A percentile compares a stretch with the other conserved stretches of the same genome.
Evolutionary conservation across 1,284 basidiomycete species (phyloP).

Genomic region (Trichosporon faecale): DNA sequence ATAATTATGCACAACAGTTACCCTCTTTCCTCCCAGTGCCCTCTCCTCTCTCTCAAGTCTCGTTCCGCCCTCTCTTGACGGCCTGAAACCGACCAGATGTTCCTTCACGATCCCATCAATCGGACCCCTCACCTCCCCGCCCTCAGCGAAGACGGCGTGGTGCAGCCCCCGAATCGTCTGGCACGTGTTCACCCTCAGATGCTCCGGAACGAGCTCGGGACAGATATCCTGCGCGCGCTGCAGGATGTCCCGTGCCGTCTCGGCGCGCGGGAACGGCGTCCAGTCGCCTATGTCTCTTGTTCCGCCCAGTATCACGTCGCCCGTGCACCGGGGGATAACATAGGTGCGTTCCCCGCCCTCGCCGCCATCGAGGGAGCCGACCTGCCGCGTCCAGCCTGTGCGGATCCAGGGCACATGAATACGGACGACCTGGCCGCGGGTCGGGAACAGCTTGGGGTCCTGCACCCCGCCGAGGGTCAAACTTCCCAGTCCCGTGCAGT

Average conservation of each 20-base stretch:
- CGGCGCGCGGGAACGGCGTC: constrained; percentile 37
- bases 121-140: neutral
- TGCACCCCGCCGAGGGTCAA: constrained; percentile 56
- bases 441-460: constrained; percentile 56
- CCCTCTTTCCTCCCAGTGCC: neutral
- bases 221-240: constrained; percentile 42
- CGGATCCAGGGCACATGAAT: constrained; percentile 53
- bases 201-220: constrained; percentile 31
- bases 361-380: constrained; percentile 40
- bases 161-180: neutral
- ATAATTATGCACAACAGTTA: constrained; percentile 45
- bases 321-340: constrained; percentile 47
- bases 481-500: constrained; percentile 63
- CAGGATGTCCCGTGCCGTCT: constrained; percentile 39
- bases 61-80: constrained; percentile 35
- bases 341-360: constrained; percentile 51
- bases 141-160: neutral
- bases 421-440: constrained; percentile 59
- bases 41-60: constrained; percentile 31
- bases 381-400: constrained; percentile 45
- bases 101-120: constrained; percentile 28
- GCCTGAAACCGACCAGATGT: constrained; percentile 44
- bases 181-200: constrained; percentile 11
- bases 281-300: constrained; percentile 48
- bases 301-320: constrained; percentile 50